A percentile compares a stretch with the other conserved stretches of the same genome.
Conservation (phyloP, 2,329 filamentous ascomycete species). For the Pyrenophora graminea region DNA sequence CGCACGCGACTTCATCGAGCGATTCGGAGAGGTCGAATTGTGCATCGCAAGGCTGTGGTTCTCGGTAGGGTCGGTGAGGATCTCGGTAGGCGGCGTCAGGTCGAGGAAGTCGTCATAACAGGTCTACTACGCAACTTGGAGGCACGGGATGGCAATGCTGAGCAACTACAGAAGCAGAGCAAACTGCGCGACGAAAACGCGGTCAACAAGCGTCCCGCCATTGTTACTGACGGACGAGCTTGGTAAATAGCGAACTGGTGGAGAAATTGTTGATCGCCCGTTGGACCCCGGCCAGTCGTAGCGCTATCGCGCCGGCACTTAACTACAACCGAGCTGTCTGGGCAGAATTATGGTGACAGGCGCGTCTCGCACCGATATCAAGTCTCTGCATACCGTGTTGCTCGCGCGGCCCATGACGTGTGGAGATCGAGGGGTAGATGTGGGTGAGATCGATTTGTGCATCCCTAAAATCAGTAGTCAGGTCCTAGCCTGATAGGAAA, state of each 20-base stretch:
- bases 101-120: constrained; percentile 15
- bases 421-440: too few species aligned
- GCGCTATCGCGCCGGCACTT: neutral
- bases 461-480: too few species aligned
- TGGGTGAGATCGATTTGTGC: too few species aligned
- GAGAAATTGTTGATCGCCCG: constrained; percentile 7
- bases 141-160: neutral
- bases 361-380: neutral
- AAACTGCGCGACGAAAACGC: neutral
- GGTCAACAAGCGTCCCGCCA: neutral
- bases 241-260: constrained; percentile 9
- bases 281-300: neutral
- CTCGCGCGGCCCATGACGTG: too few species aligned
- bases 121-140: neutral
- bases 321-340: constrained; percentile 1
- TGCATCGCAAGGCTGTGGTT: constrained; percentile 25
- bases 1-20: constrained; percentile 27
- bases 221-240: constrained; percentile 2
- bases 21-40: constrained; percentile 21
- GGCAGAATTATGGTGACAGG: constrained; percentile 9
- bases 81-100: constrained; percentile 27
- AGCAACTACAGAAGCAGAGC: neutral
- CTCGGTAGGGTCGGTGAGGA: constrained; percentile 24
- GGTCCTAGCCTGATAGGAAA: too few species aligned
- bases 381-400: neutral